phyloP scores from a whole-genome alignment of 2,329 filamentous ascomycete genomes.

The Blumeriella jaapii region DNA sequence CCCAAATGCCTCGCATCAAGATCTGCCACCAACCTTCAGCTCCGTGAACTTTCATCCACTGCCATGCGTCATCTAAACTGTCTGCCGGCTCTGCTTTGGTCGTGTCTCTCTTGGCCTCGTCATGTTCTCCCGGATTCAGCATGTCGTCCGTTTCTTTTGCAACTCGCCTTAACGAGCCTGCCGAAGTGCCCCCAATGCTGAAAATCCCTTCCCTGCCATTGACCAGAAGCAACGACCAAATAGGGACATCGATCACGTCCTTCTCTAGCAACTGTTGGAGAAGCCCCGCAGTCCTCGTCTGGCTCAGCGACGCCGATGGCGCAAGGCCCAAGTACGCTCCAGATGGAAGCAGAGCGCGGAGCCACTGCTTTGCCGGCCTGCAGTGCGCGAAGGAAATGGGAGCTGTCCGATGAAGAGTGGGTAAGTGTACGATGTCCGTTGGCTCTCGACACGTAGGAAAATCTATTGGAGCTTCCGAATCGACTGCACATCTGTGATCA shows the following conservation, averaged over 20 bases:
- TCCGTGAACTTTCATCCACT: conserved; percentile 17
- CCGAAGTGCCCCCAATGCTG: conserved; percentile 15
- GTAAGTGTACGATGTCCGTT: conserved; percentile 12
- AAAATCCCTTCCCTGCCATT: conserved; percentile 17
- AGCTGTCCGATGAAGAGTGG: conserved; percentile 7
- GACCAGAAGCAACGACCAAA: conserved; percentile 18
- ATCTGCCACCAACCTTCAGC: conserved; percentile 22
- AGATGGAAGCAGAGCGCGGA: conserved; percentile 11
- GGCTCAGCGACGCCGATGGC: conserved; percentile 11
- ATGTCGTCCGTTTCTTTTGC: conserved; percentile 9
- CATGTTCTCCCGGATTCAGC: conserved; percentile 1
- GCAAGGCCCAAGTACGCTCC: conserved; percentile 17
- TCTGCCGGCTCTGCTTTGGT: neutral
- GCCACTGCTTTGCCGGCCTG: conserved; percentile 16
- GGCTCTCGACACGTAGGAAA: conserved; percentile 15
- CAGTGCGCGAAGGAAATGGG: conserved; percentile 16
- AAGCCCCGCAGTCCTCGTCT: conserved; percentile 10
- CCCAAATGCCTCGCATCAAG: conserved; percentile 15
- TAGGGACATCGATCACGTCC: conserved; percentile 9
- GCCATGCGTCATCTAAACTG: conserved; percentile 10
- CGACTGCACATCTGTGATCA: conserved; percentile 4
- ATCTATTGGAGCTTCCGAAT: conserved; percentile 9
- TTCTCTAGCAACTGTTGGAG: conserved; percentile 13
- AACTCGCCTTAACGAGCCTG: conserved; percentile 4
- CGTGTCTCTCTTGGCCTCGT: conserved; percentile 8